Percentiles rank a stretch among this genome's conserved stretches.
These are phyloP conservation scores for Fusarium sp. DNA, from an alignment of 2,329 filamentous ascomycete genomes.

Conservation along the genomic window DNA sequence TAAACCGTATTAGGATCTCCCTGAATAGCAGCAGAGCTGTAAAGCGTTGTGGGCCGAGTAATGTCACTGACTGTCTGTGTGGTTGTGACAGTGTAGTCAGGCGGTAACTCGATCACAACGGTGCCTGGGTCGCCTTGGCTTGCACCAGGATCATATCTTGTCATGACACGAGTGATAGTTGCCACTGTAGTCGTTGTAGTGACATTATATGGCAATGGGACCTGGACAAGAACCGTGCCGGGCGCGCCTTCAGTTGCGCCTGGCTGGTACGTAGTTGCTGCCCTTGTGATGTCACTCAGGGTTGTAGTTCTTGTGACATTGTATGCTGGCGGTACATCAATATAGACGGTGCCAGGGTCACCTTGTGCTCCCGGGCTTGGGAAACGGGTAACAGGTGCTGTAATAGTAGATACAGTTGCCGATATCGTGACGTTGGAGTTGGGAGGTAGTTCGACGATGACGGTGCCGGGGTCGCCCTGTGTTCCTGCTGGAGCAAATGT, in stretches of 20 bases:
- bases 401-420: too few relatives aligned
- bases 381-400: too few relatives aligned
- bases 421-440: background rate
- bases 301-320: too few relatives aligned
- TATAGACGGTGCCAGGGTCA: too few relatives aligned
- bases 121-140: slow-evolving; percentile 17
- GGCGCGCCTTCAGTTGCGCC: slow-evolving; percentile 6
- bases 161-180: slow-evolving; percentile 10
- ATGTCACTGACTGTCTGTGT: slow-evolving; percentile 8
- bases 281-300: too few relatives aligned
- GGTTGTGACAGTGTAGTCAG: slow-evolving; percentile 10
- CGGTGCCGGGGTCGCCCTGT: slow-evolving; percentile 12
- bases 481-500: background rate
- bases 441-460: slow-evolving; percentile 5
- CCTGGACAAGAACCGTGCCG: slow-evolving; percentile 7
- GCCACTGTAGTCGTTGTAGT: slow-evolving; percentile 9
- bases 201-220: slow-evolving; percentile 20
- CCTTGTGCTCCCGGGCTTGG: too few relatives aligned
- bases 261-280: too few relatives aligned
- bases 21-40: background rate
- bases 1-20: slow-evolving; percentile 15
- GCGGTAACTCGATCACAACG: slow-evolving; percentile 13
- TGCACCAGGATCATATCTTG: slow-evolving; percentile 12
- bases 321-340: too few relatives aligned
- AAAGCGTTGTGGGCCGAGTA: background rate